Evolutionary conservation across 1,139 yeast species (phyloP).

Genomic region (Candida anutae): DNA sequence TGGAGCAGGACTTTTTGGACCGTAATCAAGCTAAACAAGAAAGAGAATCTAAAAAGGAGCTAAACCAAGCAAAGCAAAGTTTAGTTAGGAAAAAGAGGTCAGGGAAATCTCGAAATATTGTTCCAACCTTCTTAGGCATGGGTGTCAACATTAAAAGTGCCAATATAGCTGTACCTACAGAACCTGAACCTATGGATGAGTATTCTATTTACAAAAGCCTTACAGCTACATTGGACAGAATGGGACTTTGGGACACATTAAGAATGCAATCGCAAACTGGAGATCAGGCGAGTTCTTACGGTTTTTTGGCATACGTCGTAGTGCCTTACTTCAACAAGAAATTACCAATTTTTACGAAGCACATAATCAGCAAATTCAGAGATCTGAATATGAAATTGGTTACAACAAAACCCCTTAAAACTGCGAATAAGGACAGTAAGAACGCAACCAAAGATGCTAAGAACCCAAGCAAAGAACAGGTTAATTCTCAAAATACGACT

Average conservation of each 20-base stretch:
- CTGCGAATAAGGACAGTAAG: slow-evolving; percentile 4
- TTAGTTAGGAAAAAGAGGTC: slow-evolving; percentile 28
- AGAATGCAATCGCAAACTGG: slow-evolving; percentile 22
- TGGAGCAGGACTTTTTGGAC: slow-evolving; percentile 22
- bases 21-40: slow-evolving; percentile 10
- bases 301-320: slow-evolving; percentile 46
- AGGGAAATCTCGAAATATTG: slow-evolving; percentile 18
- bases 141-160: slow-evolving; percentile 16
- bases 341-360: slow-evolving; percentile 39
- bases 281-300: slow-evolving; percentile 29
- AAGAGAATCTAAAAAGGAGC: slow-evolving; percentile 19
- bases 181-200: slow-evolving; percentile 6
- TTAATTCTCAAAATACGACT: too few relatives aligned
- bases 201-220: slow-evolving; percentile 17
- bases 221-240: slow-evolving; percentile 43
- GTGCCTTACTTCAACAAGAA: slow-evolving; percentile 47
- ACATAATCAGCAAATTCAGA: slow-evolving; percentile 42
- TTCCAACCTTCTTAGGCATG: slow-evolving; percentile 38
- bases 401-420: slow-evolving; percentile 8
- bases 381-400: slow-evolving; percentile 34
- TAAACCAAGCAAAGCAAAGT: slow-evolving; percentile 20
- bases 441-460: slow-evolving; percentile 1
- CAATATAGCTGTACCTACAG: not conserved
- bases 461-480: not conserved
- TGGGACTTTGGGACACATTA: slow-evolving; percentile 49